These are phyloP conservation scores for Angomonas deanei DNA, from an alignment of 208 protist species.

Conservation along the genomic window DNA sequence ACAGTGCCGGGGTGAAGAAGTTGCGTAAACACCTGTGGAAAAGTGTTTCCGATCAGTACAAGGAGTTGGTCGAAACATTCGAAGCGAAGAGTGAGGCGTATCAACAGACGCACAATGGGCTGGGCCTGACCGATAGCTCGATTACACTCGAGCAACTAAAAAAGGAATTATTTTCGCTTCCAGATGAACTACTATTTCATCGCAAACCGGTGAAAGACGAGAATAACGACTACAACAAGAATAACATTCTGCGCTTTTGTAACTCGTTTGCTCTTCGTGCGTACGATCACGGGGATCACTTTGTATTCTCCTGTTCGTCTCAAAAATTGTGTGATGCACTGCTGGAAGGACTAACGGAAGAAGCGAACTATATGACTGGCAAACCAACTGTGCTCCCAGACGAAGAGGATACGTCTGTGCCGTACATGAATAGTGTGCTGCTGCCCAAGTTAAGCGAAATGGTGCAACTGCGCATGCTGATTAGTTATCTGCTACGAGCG, in stretches of 20 bases:
- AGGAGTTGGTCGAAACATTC: too few species aligned
- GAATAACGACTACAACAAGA: neutral
- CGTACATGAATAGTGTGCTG: neutral
- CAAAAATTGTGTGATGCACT: too few species aligned
- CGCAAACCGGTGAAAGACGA: neutral
- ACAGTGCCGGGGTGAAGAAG: too few species aligned
- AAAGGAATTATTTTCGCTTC: neutral
- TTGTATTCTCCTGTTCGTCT: neutral
- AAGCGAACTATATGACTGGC: neutral
- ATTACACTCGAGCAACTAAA: too few species aligned
- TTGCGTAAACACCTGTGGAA: too few species aligned
- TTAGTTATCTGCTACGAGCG: conserved; percentile 20
- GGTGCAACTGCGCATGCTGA: conserved; percentile 15
- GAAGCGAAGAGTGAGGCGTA: too few species aligned
- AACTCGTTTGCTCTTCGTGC: neutral
- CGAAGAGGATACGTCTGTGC: neutral
- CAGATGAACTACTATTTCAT: neutral
- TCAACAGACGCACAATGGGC: too few species aligned
- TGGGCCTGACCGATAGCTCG: too few species aligned
- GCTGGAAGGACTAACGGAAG: neutral
- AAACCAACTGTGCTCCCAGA: neutral
- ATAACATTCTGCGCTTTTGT: too few species aligned
- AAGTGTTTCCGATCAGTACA: too few species aligned
- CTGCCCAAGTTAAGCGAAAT: conserved; percentile 22
- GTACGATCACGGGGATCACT: neutral